Evolutionary conservation across 2,329 filamentous ascomycete genomes (phyloP).

Genomic region (Scopulariopsis brevicaulis): DNA sequence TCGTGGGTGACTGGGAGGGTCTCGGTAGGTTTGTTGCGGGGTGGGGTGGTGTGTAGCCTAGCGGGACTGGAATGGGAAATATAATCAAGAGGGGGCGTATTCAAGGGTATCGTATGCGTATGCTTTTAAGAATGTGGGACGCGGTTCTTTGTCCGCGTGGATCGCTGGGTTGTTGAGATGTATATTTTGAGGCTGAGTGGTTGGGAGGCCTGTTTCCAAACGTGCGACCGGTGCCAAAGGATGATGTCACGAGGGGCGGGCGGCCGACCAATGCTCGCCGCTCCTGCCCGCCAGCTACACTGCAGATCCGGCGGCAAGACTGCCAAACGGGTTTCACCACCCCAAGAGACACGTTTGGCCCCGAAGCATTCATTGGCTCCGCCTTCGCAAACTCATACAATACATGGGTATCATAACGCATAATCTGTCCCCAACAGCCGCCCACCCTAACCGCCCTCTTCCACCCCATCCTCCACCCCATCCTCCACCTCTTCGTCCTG

Average conservation of each 20-base stretch:
- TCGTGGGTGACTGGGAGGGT: conserved; percentile 16
- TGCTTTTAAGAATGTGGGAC: background rate
- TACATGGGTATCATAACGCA: conserved; percentile 5
- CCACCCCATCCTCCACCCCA: conserved; percentile 6
- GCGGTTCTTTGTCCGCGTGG: background rate
- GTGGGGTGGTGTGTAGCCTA: no score
- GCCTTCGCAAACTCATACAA: background rate
- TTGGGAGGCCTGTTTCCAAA: background rate
- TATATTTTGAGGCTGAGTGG: background rate
- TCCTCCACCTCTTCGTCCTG: conserved; percentile 10
- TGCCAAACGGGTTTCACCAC: background rate
- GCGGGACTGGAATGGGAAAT: no score
- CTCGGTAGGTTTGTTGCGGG: background rate
- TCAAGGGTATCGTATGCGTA: no score
- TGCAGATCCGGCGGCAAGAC: background rate
- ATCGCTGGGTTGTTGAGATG: background rate
- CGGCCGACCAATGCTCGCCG: conserved; percentile 3
- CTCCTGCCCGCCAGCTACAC: background rate
- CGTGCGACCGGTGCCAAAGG: background rate
- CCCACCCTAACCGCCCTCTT: background rate
- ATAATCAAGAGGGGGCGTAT: no score
- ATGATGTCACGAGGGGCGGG: conserved; percentile 18
- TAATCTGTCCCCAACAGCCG: background rate
- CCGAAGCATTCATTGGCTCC: background rate
- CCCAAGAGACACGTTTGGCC: background rate